Evolutionary conservation across 805 yeast genomes (phyloP), one percentile per base, ranked within the genome.

Genomic region (Saccharomycopsis capsularis): DNA sequence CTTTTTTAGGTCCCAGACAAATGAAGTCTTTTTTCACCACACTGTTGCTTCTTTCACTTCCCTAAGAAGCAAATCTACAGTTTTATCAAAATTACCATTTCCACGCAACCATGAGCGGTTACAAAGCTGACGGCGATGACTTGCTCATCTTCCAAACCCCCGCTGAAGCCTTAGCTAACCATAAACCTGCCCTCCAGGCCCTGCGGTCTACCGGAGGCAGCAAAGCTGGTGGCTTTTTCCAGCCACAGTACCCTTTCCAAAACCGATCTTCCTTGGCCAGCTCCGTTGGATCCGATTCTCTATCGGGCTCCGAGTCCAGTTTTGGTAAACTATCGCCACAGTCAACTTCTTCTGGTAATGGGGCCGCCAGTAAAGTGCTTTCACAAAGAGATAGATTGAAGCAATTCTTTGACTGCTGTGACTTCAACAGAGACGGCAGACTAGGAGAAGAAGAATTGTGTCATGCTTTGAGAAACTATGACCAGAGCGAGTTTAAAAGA

Each of bases 61-160:
- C n/a, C n/a, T n/a, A n/a, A n/a, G n/a, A n/a, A n/a, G n/a, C n/a
- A n/a, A n/a, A n/a, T n/a, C n/a, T n/a, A n/a, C n/a, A n/a, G n/a
- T n/a, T n/a, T n/a, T n/a, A n/a, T n/a, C n/a, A n/a, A n/a, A n/a
- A n/a, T n/a, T n/a, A n/a, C n/a, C n/a, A n/a, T n/a, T n/a, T n/a
- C n/a, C n/a, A n/a, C n/a, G n/a, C 3, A 15, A 48, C 3, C 27
- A 52, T 52, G 55, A 45, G 48, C 42, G 53, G 55, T 23, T 49
- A 52, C 40, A 52, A 52, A 46, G 47, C 47, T 34, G 53, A 50
- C 36, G 55, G 55, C 24, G 55, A 52, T 41, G 55, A 52, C 37
- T 46, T 52, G 37, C 53, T 52, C 24, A 41, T 52, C 42, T 52
- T 52, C 29, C 55, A 52, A 47, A 52, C 55, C 30, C 55, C 55